Evolutionary conservation across 306 rosid genomes (phyloP).

Genomic region (Citrullus amarus): DNA sequence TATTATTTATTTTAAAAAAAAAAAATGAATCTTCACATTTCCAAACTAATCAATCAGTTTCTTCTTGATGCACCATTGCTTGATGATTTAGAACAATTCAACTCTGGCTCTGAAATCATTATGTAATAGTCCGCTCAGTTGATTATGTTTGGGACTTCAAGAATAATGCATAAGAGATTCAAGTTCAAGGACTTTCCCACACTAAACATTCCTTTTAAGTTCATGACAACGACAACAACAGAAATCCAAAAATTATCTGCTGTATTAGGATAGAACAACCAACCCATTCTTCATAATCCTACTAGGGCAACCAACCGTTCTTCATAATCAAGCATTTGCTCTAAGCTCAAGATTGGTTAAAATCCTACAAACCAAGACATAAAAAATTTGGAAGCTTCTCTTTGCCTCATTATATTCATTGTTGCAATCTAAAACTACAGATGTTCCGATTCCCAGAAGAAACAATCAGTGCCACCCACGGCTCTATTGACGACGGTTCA

Average conservation of each 20-base stretch:
- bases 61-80: not conserved
- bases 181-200: not conserved
- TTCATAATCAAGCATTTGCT: not conserved
- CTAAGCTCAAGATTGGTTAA: not conserved
- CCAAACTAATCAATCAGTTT: not conserved
- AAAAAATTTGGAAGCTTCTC: not conserved
- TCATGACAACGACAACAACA: not conserved
- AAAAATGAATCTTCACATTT: not conserved
- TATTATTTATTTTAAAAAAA: not conserved
- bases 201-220: not conserved
- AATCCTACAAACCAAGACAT: not conserved
- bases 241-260: not conserved
- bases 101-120: not conserved
- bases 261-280: not conserved
- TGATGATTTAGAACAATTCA: not conserved
- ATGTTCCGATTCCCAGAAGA: not conserved
- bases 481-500: slow-evolving; percentile 1
- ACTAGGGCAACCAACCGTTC: not conserved
- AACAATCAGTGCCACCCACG: not conserved
- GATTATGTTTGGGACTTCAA: not conserved
- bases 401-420: not conserved
- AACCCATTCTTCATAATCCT: not conserved
- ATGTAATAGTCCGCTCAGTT: not conserved
- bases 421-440: not conserved
- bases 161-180: not conserved